Evolutionary conservation across 441 rosid species (phyloP).

Genomic region (Adansonia madagascariensis): DNA sequence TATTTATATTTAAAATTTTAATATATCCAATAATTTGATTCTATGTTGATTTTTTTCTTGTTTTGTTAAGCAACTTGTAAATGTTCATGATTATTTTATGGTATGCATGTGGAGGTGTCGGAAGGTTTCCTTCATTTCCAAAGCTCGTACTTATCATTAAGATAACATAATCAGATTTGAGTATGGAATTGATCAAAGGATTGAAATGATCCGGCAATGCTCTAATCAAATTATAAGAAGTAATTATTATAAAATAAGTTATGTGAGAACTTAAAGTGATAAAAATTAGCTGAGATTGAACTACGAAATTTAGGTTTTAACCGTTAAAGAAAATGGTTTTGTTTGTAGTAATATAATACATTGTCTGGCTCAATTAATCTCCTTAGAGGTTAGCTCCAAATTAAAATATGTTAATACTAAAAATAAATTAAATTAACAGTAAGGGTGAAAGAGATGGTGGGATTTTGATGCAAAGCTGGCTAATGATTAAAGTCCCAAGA

Average conservation of each 20-base stretch:
- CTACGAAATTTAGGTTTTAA: too few species aligned
- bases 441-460: background rate
- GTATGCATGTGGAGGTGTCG: conserved; percentile 35
- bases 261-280: too few species aligned
- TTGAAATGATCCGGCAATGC: background rate
- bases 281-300: too few species aligned
- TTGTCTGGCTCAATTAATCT: too few species aligned
- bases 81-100: conserved; percentile 17
- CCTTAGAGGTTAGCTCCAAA: too few species aligned
- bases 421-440: too few species aligned
- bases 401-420: background rate
- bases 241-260: background rate
- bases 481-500: too few species aligned
- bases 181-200: background rate
- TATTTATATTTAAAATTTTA: background rate
- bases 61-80: conserved; percentile 24
- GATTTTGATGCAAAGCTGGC: too few species aligned
- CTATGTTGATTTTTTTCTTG: too few species aligned
- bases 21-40: background rate
- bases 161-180: background rate
- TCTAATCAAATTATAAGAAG: background rate
- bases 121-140: background rate
- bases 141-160: background rate
- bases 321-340: too few species aligned
- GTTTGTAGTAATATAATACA: too few species aligned